Percentiles rank a stretch among this genome's conserved stretches.
phyloP scores from a whole-genome alignment of 1,284 basidiomycete species.

The Malassezia restricta region DNA sequence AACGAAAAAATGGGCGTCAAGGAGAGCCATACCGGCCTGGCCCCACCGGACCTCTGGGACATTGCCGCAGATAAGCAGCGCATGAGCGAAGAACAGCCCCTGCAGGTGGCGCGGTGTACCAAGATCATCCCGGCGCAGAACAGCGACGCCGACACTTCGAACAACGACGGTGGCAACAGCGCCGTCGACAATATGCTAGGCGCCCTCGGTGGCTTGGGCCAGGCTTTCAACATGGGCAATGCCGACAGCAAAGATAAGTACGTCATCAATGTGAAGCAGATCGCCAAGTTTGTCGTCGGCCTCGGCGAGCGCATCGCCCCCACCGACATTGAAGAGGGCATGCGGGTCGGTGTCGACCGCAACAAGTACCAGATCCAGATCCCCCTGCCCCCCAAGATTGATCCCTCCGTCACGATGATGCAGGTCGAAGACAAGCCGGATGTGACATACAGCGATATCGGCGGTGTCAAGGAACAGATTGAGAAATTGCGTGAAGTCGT shows the following conservation, averaged over 20 bases:
- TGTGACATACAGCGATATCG: constrained; percentile 93
- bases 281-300: constrained; percentile 97
- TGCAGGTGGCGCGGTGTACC: constrained; percentile 95
- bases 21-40: constrained; percentile 94
- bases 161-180: constrained; percentile 11
- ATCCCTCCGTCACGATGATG: constrained; percentile 99
- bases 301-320: constrained; percentile 90
- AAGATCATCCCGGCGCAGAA: constrained; percentile 73
- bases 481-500: constrained; percentile 98
- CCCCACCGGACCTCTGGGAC: constrained; percentile 94
- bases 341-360: constrained; percentile 94
- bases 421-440: constrained; percentile 99
- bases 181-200: constrained; percentile 29
- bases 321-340: constrained; percentile 98
- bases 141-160: constrained; percentile 13
- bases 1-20: constrained; percentile 96
- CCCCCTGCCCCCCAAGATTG: constrained; percentile 98
- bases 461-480: constrained; percentile 98
- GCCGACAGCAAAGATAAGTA: constrained; percentile 92
- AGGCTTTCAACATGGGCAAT: constrained; percentile 47
- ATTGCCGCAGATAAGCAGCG: constrained; percentile 54
- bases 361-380: constrained; percentile 99
- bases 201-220: constrained; percentile 24
- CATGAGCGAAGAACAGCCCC: constrained; percentile 80
- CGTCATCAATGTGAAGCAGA: constrained; percentile 99